A percentile compares a stretch with the other conserved stretches of the same genome.
Conservation (phyloP, 441 rosid species). For the Corymbia citriodora region DNA sequence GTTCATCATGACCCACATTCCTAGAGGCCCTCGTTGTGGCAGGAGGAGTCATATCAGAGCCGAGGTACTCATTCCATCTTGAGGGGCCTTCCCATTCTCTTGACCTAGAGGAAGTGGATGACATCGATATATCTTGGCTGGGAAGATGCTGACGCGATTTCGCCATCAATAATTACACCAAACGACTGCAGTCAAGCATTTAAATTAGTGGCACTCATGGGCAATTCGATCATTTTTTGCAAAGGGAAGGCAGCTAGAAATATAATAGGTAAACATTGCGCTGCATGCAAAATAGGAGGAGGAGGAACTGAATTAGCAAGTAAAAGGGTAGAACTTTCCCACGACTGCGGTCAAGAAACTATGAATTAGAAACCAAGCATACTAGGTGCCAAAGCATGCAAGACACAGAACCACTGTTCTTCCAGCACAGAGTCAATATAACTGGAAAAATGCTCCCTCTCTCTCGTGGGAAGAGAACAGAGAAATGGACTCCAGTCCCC, state of each 20-base stretch:
- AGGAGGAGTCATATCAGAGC: conserved; percentile 68
- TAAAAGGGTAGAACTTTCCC: neutral
- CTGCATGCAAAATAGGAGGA: neutral
- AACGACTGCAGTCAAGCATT: neutral
- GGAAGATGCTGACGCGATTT: conserved; percentile 56
- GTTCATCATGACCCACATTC: conserved; percentile 57
- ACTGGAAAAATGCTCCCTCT: neutral
- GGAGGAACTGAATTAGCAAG: neutral
- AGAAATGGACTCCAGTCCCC: neutral
- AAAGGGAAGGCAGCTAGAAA: neutral
- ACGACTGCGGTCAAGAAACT: neutral
- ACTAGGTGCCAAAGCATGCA: neutral
- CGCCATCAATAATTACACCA: conserved; percentile 41
- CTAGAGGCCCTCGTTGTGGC: conserved; percentile 47
- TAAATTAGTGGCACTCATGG: neutral
- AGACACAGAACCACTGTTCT: neutral
- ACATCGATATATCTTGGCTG: conserved; percentile 46
- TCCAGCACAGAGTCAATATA: neutral
- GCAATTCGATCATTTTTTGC: neutral
- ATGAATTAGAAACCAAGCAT: neutral
- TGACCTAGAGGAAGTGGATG: conserved; percentile 58
- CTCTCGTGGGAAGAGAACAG: neutral
- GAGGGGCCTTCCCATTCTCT: conserved; percentile 96
- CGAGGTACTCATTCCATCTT: conserved; percentile 93
- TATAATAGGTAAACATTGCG: neutral